Evolutionary conservation across 106 monocot genomes (phyloP).

Genomic region (Amphibolis antarctica): DNA sequence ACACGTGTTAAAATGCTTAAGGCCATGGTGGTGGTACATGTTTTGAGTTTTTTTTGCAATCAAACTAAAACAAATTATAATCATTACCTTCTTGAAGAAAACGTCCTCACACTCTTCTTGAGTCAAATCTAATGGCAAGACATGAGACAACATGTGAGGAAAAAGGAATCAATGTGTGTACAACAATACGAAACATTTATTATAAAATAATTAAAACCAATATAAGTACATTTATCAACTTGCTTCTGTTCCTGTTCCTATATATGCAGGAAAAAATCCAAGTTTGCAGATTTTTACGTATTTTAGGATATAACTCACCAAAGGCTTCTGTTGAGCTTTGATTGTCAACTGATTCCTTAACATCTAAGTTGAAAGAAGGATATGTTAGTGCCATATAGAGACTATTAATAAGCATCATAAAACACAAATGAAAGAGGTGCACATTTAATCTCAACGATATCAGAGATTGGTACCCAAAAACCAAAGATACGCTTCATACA

Average conservation of each 20-base stretch:
- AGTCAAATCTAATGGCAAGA: conserved; percentile 34
- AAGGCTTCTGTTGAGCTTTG: conserved; percentile 39
- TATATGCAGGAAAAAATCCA: not conserved
- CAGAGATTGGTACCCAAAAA: no score
- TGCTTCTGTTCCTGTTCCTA: not conserved
- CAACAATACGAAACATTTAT: not conserved
- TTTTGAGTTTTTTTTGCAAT: not conserved
- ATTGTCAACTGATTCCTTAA: not conserved
- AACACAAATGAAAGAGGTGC: not conserved
- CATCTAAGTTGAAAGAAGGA: not conserved
- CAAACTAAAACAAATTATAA: not conserved
- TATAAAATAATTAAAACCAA: not conserved
- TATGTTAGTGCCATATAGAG: not conserved
- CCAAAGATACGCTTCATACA: no score
- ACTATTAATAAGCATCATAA: not conserved
- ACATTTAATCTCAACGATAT: not conserved
- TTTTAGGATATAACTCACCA: conserved; percentile 28
- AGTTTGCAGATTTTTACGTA: not conserved
- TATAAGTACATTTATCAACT: not conserved
- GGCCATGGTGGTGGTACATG: not conserved
- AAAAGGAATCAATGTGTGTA: not conserved
- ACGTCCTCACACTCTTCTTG: conserved; percentile 60
- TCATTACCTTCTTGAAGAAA: conserved; percentile 60
- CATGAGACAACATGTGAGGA: not conserved
- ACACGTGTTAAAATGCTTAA: no score